Conservation (phyloP, 139 green algal genomes). For the Edaphochlamys debaryana region DNA sequence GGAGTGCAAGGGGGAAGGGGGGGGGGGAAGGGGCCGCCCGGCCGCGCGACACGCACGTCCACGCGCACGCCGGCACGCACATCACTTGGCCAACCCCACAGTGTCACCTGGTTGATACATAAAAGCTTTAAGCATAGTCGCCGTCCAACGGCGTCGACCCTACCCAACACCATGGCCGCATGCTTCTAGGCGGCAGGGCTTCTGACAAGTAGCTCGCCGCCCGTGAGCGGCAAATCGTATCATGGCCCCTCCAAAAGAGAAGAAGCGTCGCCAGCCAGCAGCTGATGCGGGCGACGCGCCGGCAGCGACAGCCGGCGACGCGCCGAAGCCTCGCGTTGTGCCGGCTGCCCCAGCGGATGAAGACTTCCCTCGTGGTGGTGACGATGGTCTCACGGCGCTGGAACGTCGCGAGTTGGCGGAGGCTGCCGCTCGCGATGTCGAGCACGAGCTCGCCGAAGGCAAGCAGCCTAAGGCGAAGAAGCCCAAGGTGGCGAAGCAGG, state of each 20-base stretch:
- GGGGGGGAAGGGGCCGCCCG: too few species aligned
- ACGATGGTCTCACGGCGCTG: conserved; percentile 65
- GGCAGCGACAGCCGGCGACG: not conserved
- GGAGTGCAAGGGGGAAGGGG: too few species aligned
- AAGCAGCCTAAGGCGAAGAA: conserved; percentile 31
- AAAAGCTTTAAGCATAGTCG: too few species aligned
- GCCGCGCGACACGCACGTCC: too few species aligned
- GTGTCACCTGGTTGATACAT: too few species aligned
- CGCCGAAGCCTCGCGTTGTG: not conserved
- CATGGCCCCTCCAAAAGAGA: not conserved
- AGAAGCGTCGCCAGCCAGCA: not conserved
- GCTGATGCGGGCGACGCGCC: not conserved
- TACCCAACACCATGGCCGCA: too few species aligned
- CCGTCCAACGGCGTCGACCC: too few species aligned
- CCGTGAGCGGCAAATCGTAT: too few species aligned
- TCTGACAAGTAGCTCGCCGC: too few species aligned
- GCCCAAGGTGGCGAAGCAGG: conserved; percentile 8
- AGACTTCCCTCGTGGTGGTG: conserved; percentile 79
- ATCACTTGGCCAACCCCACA: too few species aligned
- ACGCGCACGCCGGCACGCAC: too few species aligned
- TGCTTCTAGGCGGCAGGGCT: too few species aligned
- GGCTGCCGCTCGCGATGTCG: conserved; percentile 70
- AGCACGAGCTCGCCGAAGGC: conserved; percentile 59
- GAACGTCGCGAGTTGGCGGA: conserved; percentile 66
- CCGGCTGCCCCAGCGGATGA: conserved; percentile 55